Base-by-base conservation (phyloP, 805 yeast genomes). In the Saturnispora galanensis region DNA sequence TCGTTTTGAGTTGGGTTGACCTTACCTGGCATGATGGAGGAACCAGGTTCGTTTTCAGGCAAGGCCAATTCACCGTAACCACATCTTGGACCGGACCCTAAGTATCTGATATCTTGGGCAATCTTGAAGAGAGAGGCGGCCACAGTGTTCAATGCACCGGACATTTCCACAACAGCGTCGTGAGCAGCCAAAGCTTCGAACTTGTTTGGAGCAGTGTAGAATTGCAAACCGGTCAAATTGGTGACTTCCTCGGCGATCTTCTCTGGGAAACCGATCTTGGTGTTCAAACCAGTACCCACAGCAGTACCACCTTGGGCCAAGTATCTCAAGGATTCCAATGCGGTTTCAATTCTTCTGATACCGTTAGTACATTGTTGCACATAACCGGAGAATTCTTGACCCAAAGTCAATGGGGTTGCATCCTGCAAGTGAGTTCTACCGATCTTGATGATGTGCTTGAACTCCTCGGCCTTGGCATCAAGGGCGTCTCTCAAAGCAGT, bases 261-360 rank as follows among this genome's bases (percentile, higher is more conserved):
- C 56, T 71, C 81, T 57, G 87, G 95, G 64, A 84, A 93, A 21
- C 97, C 97, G 62, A 78, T 76, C 64, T 69, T 81, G 68, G 97
- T 90, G 79, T 93, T 93, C 58, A 93, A 77, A 54, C 98, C 98
- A 46, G 98, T 93, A 58, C 98, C 98, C 46, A 93, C 98, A 50
- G 98, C 98, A 51, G 98, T 93, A 71, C 98, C 98, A 72, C 98
- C 98, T 74, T 93, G 98, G 39, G 98, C 98, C 56, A 93, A 77
- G 64, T 64, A 78, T 58, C 81, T 74, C 63, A 93, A 74, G 67
- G 79, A 79, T 55, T 85, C 85, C 53, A 93, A 75, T 42, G 82
- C 66, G 51, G 69, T 69, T 70, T 87, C 86, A 49, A 93, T 83
- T 65, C 98, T 79, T 54, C 69, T 82, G 54, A 93, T 82, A 64